phyloP scores from a whole-genome alignment of 352 stramenopile species.

The Phytopythium vexans region DNA sequence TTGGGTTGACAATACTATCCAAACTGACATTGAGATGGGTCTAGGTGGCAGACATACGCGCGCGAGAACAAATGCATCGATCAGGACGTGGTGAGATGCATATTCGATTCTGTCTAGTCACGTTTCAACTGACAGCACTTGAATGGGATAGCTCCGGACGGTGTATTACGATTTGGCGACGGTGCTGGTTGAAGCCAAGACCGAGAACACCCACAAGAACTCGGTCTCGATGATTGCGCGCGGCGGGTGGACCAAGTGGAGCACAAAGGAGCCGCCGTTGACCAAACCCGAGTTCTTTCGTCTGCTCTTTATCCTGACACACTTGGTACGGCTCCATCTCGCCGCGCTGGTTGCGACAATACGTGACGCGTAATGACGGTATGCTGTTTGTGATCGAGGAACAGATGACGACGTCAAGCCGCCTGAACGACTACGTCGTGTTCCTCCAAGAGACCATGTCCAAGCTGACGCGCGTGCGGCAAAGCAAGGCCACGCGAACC shows the following conservation, averaged over 20 bases:
- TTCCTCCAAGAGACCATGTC: conserved; percentile 74
- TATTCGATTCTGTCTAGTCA: background rate
- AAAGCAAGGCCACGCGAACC: conserved; percentile 31
- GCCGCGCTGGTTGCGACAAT: background rate
- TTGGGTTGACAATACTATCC: background rate
- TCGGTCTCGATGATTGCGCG: conserved; percentile 76
- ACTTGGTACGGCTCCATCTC: conserved; percentile 44
- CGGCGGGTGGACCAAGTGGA: conserved; percentile 69
- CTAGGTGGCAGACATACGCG: conserved; percentile 49
- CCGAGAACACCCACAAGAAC: conserved; percentile 75
- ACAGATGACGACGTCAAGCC: conserved; percentile 75
- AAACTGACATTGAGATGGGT: background rate
- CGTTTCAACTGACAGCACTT: background rate
- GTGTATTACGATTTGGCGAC: conserved; percentile 73
- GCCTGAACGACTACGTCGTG: conserved; percentile 62
- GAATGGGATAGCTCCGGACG: conserved; percentile 37
- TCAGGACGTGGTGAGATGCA: conserved; percentile 37
- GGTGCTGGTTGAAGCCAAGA: conserved; percentile 73
- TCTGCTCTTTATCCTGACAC: conserved; percentile 66
- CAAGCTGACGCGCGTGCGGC: conserved; percentile 47
- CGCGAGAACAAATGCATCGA: conserved; percentile 36
- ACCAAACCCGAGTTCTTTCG: conserved; percentile 56
- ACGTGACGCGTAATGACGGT: background rate
- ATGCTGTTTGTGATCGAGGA: background rate
- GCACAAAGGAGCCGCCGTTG: conserved; percentile 45